Evolutionary conservation across 2,329 filamentous ascomycete genomes (phyloP).

Genomic region (Ilyonectria destructans): DNA sequence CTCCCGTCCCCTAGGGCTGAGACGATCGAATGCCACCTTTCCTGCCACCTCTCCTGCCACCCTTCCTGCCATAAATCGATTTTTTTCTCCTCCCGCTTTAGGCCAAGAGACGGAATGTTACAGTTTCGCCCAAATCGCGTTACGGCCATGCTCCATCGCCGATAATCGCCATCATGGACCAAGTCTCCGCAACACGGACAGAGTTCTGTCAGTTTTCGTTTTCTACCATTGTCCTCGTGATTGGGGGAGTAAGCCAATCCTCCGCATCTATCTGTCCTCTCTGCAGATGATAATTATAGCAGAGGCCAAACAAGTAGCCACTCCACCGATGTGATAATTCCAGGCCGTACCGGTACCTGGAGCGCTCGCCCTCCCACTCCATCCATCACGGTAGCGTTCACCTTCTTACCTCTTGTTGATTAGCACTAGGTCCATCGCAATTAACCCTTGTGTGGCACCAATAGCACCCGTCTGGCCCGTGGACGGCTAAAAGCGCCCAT

Average conservation of each 20-base stretch:
- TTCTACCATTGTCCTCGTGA: constrained; percentile 7
- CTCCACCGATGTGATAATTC: background rate
- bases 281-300: constrained; percentile 2
- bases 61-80: constrained; percentile 1
- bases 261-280: constrained; percentile 15
- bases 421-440: constrained; percentile 15
- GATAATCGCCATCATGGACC: background rate
- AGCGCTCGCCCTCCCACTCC: background rate
- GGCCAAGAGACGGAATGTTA: background rate
- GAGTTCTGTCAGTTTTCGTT: constrained; percentile 5
- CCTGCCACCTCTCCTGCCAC: background rate
- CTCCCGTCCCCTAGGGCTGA: constrained; percentile 32
- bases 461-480: constrained; percentile 7
- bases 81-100: constrained; percentile 1
- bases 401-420: constrained; percentile 6
- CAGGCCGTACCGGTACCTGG: constrained; percentile 9
- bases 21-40: constrained; percentile 17
- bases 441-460: constrained; percentile 16
- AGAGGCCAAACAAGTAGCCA: background rate
- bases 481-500: constrained; percentile 25
- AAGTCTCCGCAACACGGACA: background rate
- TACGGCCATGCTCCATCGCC: background rate
- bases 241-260: constrained; percentile 9
- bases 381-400: constrained; percentile 5
- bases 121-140: background rate